phyloP scores from a whole-genome alignment of 1,284 basidiomycete genomes.

The Blastosporella zonata region DNA sequence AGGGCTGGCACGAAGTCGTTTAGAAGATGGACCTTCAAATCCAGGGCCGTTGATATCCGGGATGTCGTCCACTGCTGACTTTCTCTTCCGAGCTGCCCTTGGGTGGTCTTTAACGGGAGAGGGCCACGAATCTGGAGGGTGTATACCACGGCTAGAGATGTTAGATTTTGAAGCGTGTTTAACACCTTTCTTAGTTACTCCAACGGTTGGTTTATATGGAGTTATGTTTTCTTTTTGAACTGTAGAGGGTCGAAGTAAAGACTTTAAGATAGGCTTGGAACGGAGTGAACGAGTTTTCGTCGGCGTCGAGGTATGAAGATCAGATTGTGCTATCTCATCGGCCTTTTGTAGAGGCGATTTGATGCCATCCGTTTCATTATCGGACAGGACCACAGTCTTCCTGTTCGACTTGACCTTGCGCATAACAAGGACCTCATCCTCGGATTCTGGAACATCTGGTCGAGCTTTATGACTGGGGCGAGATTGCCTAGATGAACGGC shows the following conservation, averaged over 20 bases:
- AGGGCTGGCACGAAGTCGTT: constrained; percentile 12
- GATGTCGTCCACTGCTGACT: constrained; percentile 4
- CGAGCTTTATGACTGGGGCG: background rate
- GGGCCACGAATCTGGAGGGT: background rate
- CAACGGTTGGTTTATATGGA: background rate
- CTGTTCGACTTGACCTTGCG: constrained; percentile 7
- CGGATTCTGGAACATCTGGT: constrained; percentile 1
- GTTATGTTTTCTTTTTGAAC: background rate
- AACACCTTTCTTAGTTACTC: background rate
- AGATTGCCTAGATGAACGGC: background rate
- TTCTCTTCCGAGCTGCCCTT: constrained; percentile 14
- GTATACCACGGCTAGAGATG: background rate
- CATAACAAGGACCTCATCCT: constrained; percentile 2
- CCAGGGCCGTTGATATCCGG: background rate
- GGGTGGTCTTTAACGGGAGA: background rate
- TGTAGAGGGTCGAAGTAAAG: background rate
- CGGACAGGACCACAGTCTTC: constrained; percentile 19
- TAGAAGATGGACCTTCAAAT: background rate
- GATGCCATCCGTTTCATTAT: constrained; percentile 14
- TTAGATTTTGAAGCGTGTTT: background rate
- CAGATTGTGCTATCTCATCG: background rate
- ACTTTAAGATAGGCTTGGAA: background rate
- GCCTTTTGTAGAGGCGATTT: constrained; percentile 1
- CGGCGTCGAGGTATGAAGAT: background rate
- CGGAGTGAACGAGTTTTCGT: background rate